phyloP scores from a whole-genome alignment of 768 basidiomycete genomes.

The Cubamyces lactineus region DNA sequence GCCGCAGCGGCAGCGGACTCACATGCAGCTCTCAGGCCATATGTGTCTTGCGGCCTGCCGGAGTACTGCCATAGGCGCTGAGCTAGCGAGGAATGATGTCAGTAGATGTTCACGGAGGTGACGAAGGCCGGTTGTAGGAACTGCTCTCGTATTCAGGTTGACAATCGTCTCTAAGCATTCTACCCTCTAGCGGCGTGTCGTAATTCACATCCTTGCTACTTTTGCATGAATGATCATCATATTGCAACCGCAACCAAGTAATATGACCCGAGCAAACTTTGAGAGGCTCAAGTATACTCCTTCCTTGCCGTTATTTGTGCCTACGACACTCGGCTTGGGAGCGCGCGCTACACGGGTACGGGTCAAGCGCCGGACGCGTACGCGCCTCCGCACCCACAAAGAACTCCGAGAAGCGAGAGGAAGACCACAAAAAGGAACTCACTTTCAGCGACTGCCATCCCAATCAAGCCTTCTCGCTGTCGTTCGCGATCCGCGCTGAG shows the following conservation, averaged over 20 bases:
- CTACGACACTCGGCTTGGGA: too few relatives aligned
- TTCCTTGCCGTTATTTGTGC: too few relatives aligned
- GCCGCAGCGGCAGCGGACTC: slow-evolving; percentile 74
- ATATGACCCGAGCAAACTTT: too few relatives aligned
- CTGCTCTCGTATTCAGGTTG: background rate
- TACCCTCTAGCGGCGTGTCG: too few relatives aligned
- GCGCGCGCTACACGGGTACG: too few relatives aligned
- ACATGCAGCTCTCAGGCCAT: slow-evolving; percentile 52
- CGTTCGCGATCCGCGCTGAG: slow-evolving; percentile 59
- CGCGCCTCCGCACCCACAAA: background rate
- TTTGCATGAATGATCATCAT: too few relatives aligned
- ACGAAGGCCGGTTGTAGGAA: too few relatives aligned
- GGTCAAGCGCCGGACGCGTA: too few relatives aligned
- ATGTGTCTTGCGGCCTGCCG: slow-evolving; percentile 45
- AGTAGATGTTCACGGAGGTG: background rate
- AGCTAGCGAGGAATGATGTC: slow-evolving; percentile 40
- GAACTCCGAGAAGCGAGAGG: background rate
- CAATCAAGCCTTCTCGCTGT: slow-evolving; percentile 68
- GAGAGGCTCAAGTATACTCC: too few relatives aligned
- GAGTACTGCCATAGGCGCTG: slow-evolving; percentile 58
- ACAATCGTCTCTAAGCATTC: background rate
- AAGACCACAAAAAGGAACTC: slow-evolving; percentile 9
- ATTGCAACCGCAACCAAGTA: too few relatives aligned
- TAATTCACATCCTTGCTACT: too few relatives aligned
- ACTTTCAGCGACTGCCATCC: slow-evolving; percentile 77